Evolutionary conservation across 495 filamentous ascomycete genomes (phyloP).

Genomic region (Corynascus novoguineensis): DNA sequence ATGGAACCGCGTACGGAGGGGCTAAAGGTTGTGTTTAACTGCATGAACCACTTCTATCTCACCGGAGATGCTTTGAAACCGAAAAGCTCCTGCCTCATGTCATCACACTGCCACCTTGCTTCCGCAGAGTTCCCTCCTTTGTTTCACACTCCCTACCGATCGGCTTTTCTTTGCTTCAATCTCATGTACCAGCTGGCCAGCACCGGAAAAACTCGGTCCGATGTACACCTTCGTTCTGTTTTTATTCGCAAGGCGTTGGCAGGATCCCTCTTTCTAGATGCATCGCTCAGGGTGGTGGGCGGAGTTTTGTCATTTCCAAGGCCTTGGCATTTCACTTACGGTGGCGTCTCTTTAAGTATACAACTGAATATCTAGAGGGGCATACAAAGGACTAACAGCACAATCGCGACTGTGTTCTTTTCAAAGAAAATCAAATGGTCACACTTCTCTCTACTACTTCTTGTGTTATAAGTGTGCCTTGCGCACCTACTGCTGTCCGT

Average conservation of each 20-base stretch:
- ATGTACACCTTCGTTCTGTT: background rate
- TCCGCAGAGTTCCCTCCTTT: background rate
- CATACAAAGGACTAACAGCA: no score
- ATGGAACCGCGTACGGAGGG: slow-evolving; percentile 35
- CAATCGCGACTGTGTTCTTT: no score
- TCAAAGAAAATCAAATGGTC: no score
- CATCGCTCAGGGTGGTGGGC: background rate
- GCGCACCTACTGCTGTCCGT: no score
- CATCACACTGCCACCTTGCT: background rate
- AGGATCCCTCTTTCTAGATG: background rate
- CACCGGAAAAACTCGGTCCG: background rate
- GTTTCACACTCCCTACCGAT: background rate
- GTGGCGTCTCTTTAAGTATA: background rate
- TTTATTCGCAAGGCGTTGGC: background rate
- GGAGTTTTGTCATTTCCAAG: background rate
- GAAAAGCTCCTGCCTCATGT: background rate
- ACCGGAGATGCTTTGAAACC: no score
- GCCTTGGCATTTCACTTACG: background rate
- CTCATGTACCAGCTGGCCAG: background rate
- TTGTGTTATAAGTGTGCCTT: no score
- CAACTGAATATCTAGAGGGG: no score
- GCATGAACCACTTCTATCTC: no score
- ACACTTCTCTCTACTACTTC: no score
- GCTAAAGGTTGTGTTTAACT: slow-evolving; percentile 15
- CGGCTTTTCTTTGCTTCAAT: background rate